A percentile compares a stretch with the other conserved stretches of the same genome.
phyloP scores from a whole-genome alignment of 2,329 filamentous ascomycete species.

The Chaetomiaceae sp. region DNA sequence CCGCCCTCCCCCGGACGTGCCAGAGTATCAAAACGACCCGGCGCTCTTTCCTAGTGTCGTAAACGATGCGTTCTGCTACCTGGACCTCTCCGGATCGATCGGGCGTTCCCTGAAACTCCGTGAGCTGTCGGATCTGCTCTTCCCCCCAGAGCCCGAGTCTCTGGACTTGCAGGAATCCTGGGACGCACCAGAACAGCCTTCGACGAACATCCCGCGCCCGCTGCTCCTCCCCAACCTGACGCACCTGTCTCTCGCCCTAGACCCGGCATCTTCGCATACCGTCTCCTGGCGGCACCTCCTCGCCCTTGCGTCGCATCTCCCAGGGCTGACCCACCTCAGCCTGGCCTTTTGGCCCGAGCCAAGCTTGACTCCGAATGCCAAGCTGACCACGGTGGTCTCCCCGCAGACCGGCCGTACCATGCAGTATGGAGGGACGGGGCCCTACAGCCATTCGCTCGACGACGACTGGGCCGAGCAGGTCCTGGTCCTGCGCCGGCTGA shows the following conservation, averaged over 20 bases:
- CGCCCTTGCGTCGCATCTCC: slow-evolving; percentile 46
- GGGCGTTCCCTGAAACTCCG: slow-evolving; percentile 49
- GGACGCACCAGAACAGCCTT: slow-evolving; percentile 39
- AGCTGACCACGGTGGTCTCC: slow-evolving; percentile 43
- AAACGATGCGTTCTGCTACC: slow-evolving; percentile 46
- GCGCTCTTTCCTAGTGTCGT: slow-evolving; percentile 26
- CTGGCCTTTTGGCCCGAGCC: slow-evolving; percentile 61
- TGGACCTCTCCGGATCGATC: slow-evolving; percentile 52
- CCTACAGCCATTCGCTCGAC: slow-evolving; percentile 56
- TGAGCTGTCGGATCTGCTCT: slow-evolving; percentile 50
- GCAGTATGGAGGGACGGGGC: slow-evolving; percentile 52
- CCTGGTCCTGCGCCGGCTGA: slow-evolving; percentile 51
- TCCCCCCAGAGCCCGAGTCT: slow-evolving; percentile 31
- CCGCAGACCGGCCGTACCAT: slow-evolving; percentile 39
- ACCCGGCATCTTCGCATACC: background rate
- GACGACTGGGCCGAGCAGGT: slow-evolving; percentile 58
- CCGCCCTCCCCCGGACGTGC: slow-evolving; percentile 29
- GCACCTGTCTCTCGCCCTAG: slow-evolving; percentile 54
- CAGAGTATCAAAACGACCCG: slow-evolving; percentile 25
- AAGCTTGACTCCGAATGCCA: slow-evolving; percentile 52
- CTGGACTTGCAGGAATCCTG: slow-evolving; percentile 46
- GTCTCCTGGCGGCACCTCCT: slow-evolving; percentile 58
- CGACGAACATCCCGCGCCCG: slow-evolving; percentile 31
- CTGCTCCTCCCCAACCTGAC: slow-evolving; percentile 56
- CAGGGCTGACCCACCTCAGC: slow-evolving; percentile 55